Conservation (phyloP, 129 eudicot genomes). For the Flaveria brownii region DNA sequence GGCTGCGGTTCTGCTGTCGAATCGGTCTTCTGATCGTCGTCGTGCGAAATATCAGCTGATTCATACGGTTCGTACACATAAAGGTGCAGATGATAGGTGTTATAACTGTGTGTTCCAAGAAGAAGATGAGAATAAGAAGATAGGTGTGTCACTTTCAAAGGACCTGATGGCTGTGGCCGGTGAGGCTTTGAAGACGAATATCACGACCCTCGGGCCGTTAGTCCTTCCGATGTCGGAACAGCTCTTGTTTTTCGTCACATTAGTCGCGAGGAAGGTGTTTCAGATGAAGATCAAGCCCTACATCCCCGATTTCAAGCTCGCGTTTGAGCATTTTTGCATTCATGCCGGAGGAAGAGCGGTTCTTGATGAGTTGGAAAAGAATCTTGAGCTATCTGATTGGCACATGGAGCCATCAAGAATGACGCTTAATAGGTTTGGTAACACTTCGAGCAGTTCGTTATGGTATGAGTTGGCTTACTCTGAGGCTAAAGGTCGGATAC, state of each 20-base stretch:
- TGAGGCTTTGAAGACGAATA: constrained; percentile 67
- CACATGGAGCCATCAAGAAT: constrained; percentile 86
- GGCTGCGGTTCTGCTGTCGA: constrained; percentile 75
- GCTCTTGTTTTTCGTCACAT: constrained; percentile 53
- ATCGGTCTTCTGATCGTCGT: constrained; percentile 51
- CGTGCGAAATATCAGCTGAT: constrained; percentile 73
- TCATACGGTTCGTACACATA: constrained; percentile 71
- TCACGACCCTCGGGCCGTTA: constrained; percentile 68
- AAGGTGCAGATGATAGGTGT: constrained; percentile 65
- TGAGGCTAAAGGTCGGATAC: constrained; percentile 72
- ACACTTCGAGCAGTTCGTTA: constrained; percentile 66
- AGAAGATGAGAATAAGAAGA: constrained; percentile 49
- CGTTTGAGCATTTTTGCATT: constrained; percentile 76
- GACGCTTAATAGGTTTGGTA: constrained; percentile 66
- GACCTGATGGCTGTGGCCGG: constrained; percentile 78
- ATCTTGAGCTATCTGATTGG: constrained; percentile 58
- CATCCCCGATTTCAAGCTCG: constrained; percentile 72
- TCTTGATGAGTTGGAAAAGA: constrained; percentile 67
- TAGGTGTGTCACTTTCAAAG: constrained; percentile 65
- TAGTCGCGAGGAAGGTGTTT: constrained; percentile 59
- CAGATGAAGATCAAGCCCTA: constrained; percentile 72
- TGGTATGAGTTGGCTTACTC: constrained; percentile 67
- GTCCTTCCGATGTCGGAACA: constrained; percentile 87
- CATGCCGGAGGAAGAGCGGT: constrained; percentile 77
- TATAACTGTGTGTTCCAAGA: constrained; percentile 67